Percentiles rank a stretch among this genome's conserved stretches.
Evolutionary conservation across 1,284 basidiomycete genomes (phyloP).

Genomic region (Heimioporus retisporus): DNA sequence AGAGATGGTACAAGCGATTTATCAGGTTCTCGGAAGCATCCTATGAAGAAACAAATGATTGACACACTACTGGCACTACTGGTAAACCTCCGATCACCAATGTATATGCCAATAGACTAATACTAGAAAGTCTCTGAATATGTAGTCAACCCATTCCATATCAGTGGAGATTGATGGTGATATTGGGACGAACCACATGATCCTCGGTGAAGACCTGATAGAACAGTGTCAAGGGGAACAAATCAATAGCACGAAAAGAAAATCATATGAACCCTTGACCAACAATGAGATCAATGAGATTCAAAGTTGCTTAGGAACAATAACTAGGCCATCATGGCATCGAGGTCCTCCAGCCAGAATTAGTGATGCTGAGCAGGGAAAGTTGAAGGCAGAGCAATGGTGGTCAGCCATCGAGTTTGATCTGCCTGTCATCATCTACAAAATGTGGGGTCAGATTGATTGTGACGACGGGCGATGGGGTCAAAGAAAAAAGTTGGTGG

Average conservation of each 20-base stretch:
- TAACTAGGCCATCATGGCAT: not conserved
- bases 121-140: too few species aligned
- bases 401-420: not conserved
- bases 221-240: not conserved
- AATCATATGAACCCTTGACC: not conserved
- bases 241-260: not conserved
- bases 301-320: not conserved
- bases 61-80: too few species aligned
- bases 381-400: not conserved
- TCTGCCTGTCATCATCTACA: not conserved
- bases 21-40: too few species aligned
- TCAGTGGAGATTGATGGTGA: too few species aligned
- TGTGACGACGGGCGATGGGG: not conserved
- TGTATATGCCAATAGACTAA: too few species aligned
- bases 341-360: not conserved
- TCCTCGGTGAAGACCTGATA: not conserved
- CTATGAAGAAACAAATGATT: too few species aligned
- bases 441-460: not conserved
- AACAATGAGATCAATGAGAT: not conserved
- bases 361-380: not conserved
- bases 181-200: not conserved
- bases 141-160: too few species aligned
- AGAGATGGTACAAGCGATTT: too few species aligned
- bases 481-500: slow-evolving; percentile 14
- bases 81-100: too few species aligned